phyloP scores from a whole-genome alignment of 306 rosid species.

The Lotus japonicus region DNA sequence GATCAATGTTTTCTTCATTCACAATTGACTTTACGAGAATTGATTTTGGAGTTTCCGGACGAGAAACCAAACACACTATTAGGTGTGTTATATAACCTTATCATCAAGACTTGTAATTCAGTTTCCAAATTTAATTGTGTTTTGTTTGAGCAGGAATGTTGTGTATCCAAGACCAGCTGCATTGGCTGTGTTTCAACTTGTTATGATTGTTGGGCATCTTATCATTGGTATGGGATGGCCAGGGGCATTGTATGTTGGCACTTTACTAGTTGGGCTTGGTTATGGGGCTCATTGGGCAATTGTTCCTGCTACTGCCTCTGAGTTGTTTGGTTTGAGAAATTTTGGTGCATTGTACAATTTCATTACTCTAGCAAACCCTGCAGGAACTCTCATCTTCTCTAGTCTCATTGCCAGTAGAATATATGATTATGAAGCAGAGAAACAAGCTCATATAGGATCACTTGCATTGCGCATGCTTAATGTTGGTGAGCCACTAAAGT shows the following conservation, averaged over 20 bases:
- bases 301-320: slow-evolving; percentile 91
- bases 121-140: slow-evolving; percentile 5
- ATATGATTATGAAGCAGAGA: slow-evolving; percentile 80
- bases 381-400: slow-evolving; percentile 72
- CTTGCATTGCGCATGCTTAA: slow-evolving; percentile 23
- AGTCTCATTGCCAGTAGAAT: slow-evolving; percentile 73
- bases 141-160: slow-evolving; percentile 47
- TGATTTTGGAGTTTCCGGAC: no score
- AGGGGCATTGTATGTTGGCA: slow-evolving; percentile 74
- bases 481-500: slow-evolving; percentile 38
- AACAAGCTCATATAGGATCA: slow-evolving; percentile 61
- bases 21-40: no score
- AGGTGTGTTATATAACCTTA: background rate
- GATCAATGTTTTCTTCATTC: background rate
- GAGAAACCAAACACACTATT: no score
- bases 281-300: slow-evolving; percentile 97
- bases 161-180: slow-evolving; percentile 77
- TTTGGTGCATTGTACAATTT: slow-evolving; percentile 91
- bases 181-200: slow-evolving; percentile 69
- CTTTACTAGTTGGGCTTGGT: slow-evolving; percentile 74
- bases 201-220: slow-evolving; percentile 72
- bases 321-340: slow-evolving; percentile 81
- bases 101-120: background rate
- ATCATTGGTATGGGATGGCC: slow-evolving; percentile 83
- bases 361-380: slow-evolving; percentile 76